phyloP scores from a whole-genome alignment of 2,329 filamentous ascomycete species.

The Monilinia laxa region DNA sequence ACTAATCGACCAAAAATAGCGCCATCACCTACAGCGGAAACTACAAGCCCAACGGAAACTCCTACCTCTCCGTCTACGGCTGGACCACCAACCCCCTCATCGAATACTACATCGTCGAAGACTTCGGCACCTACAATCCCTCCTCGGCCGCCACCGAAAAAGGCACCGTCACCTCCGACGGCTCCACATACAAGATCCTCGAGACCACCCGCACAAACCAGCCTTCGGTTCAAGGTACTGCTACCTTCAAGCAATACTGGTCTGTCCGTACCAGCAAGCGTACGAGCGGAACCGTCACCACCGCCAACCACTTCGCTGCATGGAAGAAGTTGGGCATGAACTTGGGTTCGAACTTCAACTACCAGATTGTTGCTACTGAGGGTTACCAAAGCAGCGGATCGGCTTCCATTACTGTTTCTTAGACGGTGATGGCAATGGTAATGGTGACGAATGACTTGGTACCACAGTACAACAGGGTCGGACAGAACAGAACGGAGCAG shows the following conservation, averaged over 20 bases:
- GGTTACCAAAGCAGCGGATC: constrained; percentile 26
- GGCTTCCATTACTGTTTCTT: constrained; percentile 25
- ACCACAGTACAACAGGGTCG: background rate
- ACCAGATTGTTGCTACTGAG: constrained; percentile 48
- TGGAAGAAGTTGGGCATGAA: constrained; percentile 50
- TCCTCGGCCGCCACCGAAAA: constrained; percentile 48
- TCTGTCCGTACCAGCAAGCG: constrained; percentile 52
- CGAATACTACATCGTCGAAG: constrained; percentile 55
- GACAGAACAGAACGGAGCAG: too few species aligned
- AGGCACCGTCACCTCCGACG: constrained; percentile 53
- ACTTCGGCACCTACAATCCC: constrained; percentile 52
- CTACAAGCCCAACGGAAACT: constrained; percentile 45
- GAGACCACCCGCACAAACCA: constrained; percentile 42
- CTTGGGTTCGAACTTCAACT: constrained; percentile 46
- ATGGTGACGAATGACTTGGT: background rate
- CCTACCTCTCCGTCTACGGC: constrained; percentile 57
- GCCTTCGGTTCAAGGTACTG: constrained; percentile 50
- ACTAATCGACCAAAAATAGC: constrained; percentile 25
- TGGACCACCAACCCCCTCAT: constrained; percentile 45
- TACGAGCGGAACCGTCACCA: constrained; percentile 51
- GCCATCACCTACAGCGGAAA: constrained; percentile 46
- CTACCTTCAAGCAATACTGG: constrained; percentile 55
- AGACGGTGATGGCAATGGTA: background rate
- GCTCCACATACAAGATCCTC: constrained; percentile 51
- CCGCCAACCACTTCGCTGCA: constrained; percentile 52